Conservation (phyloP, 1,139 yeast species). For the Kurtzmaniella quercitrusa region DNA sequence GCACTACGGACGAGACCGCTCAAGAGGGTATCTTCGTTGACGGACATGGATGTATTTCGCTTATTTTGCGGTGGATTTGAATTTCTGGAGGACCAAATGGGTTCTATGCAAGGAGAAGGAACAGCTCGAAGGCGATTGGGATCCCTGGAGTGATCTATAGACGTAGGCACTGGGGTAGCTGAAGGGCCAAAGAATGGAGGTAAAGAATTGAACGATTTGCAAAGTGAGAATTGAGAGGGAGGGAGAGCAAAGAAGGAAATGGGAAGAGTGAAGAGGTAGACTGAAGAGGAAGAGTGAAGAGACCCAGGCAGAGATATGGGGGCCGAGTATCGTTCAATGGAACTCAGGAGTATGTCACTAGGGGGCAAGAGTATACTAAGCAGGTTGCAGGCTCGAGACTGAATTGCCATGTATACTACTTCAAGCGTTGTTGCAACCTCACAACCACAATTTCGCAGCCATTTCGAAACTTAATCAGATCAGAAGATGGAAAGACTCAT, state of each 20-base stretch:
- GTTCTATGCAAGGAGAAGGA: background rate
- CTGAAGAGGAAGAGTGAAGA: background rate
- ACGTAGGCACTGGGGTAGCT: background rate
- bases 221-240: background rate
- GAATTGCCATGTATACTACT: too few relatives aligned
- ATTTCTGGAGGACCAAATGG: background rate
- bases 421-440: too few relatives aligned
- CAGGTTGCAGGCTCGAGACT: too few relatives aligned
- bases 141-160: background rate
- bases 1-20: constrained; percentile 32
- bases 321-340: too few relatives aligned
- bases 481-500: too few relatives aligned
- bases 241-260: background rate
- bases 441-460: too few relatives aligned
- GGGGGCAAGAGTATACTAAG: too few relatives aligned
- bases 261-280: background rate
- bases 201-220: background rate
- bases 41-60: constrained; percentile 10
- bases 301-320: too few relatives aligned
- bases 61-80: background rate
- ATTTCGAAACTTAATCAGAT: too few relatives aligned
- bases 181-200: background rate
- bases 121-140: background rate
- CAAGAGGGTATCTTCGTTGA: constrained; percentile 24
- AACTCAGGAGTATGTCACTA: too few relatives aligned